Conservation (phyloP, 2,329 filamentous ascomycete genomes). For the Penicillium vulpinum region DNA sequence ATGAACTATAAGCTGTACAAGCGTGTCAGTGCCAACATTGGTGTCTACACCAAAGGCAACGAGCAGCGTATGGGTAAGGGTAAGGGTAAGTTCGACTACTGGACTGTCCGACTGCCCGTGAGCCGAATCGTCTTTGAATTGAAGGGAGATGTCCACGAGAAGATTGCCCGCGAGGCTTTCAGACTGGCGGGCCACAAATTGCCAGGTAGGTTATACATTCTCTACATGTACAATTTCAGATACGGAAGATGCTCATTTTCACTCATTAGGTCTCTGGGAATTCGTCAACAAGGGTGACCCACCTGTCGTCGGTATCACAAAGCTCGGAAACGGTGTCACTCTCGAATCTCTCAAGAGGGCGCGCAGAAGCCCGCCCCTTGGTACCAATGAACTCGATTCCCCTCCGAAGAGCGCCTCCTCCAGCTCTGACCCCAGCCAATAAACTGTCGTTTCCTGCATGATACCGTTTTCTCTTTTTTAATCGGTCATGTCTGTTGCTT, state of each 20-base stretch:
- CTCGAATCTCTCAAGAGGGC: constrained; percentile 80
- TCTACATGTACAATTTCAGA: neutral
- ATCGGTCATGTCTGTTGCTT: constrained; percentile 11
- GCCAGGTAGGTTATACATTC: constrained; percentile 64
- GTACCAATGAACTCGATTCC: constrained; percentile 30
- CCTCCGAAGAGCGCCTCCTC: constrained; percentile 38
- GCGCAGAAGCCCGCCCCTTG: constrained; percentile 62
- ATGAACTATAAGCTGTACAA: constrained; percentile 92
- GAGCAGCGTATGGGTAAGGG: constrained; percentile 99
- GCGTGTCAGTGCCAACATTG: constrained; percentile 86
- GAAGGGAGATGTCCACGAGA: constrained; percentile 89
- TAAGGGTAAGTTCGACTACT: constrained; percentile 96
- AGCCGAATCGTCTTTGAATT: constrained; percentile 92
- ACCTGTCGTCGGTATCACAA: constrained; percentile 88
- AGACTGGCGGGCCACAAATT: constrained; percentile 91
- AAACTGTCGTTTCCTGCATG: constrained; percentile 20
- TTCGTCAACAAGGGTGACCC: constrained; percentile 92
- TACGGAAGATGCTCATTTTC: constrained; percentile 19
- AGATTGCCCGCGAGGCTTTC: constrained; percentile 90
- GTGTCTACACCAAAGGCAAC: constrained; percentile 93
- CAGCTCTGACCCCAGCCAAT: constrained; percentile 38
- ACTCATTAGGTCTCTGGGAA: constrained; percentile 63
- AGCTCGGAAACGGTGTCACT: constrained; percentile 77
- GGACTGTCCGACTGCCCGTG: constrained; percentile 85
- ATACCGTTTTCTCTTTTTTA: constrained; percentile 12